These are phyloP conservation scores for Venturia carpophila DNA, from an alignment of 2,329 filamentous ascomycete genomes.

Conservation along the genomic window DNA sequence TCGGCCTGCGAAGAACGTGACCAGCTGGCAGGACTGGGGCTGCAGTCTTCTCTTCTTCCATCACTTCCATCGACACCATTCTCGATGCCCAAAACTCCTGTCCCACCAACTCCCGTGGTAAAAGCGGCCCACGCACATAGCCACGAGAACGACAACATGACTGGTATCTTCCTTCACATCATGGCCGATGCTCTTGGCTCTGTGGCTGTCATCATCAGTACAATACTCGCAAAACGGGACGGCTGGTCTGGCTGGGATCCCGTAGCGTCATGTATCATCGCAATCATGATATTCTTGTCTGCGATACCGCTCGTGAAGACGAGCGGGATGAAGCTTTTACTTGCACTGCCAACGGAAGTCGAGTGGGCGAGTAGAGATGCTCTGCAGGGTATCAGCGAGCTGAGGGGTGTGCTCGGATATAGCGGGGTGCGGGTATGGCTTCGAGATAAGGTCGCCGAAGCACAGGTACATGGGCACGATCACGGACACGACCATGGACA, in stretches of 20 bases:
- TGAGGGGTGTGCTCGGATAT: conserved; percentile 80
- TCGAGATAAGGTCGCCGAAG: conserved; percentile 52
- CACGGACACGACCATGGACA: conserved; percentile 31
- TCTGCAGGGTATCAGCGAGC: conserved; percentile 70
- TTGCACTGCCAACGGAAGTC: conserved; percentile 74
- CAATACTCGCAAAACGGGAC: conserved; percentile 74
- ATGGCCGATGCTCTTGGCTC: conserved; percentile 91
- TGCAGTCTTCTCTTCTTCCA: conserved; percentile 41
- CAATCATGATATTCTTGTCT: conserved; percentile 85
- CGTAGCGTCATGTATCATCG: conserved; percentile 86
- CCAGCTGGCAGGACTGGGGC: neutral
- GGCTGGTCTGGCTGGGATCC: conserved; percentile 95
- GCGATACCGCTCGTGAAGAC: conserved; percentile 81
- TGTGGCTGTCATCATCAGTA: conserved; percentile 88
- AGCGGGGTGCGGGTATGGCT: conserved; percentile 88
- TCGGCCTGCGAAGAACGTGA: conserved; percentile 65
- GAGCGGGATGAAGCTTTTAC: conserved; percentile 71
- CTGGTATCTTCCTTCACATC: conserved; percentile 93
- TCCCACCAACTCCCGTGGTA: conserved; percentile 19
- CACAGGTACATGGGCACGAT: conserved; percentile 36
- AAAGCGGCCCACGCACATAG: conserved; percentile 33
- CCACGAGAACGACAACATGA: conserved; percentile 96
- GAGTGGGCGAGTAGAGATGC: conserved; percentile 86
- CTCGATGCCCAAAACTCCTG: conserved; percentile 19
- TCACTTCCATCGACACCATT: conserved; percentile 20